Evolutionary conservation across 345 rosid species (phyloP), one percentile per base, ranked within the genome.

Genomic region (Salix udensis): DNA sequence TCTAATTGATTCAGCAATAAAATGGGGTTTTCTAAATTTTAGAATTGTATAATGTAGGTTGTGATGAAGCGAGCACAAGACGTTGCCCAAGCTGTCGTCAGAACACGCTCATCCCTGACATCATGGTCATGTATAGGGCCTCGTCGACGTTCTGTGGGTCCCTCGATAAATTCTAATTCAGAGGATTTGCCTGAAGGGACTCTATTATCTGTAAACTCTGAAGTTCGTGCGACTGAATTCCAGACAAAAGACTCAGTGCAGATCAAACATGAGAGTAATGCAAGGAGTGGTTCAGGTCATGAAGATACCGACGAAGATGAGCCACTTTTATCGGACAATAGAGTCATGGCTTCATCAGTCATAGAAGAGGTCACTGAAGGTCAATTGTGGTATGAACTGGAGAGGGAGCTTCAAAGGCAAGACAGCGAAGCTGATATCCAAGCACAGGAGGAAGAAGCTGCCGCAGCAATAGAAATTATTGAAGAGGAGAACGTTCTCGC

Each of bases 101-200:
- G 86, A 85, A 96, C 94, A 14, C 97, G 90, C 44, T 64, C 98
- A 73, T 85, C 94, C 68, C 80, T 93, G 67, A 71, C 98, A 4
- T 88, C 99, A 67, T 96, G 98, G 99, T 87, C 92, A 52, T 93
- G 99, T 84, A 93, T 96, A 72, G 98, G 97, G 52, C 94, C 93
- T n/a, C 91, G 97, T 0, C 89, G 95, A 11, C 89, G 97, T 44
- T 78, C 84, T 37, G 83, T 88, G 53, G 87, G 82, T 69, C 74
- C 89, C 28, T 66, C 82, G 40, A 70, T 84, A 14, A 87, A 77
- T 84, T 65, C 88, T 16, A 82, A 83, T 80, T 86, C 72, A 40
- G 83, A 87, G 40, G 92, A 85, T 72, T 36, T 81, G 71, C 84
- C 87, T 0, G 92, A 91, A 83, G 82, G 85, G 34, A 80, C 93